Base-by-base conservation (phyloP, 805 yeast species). In the Candida golubevii region DNA sequence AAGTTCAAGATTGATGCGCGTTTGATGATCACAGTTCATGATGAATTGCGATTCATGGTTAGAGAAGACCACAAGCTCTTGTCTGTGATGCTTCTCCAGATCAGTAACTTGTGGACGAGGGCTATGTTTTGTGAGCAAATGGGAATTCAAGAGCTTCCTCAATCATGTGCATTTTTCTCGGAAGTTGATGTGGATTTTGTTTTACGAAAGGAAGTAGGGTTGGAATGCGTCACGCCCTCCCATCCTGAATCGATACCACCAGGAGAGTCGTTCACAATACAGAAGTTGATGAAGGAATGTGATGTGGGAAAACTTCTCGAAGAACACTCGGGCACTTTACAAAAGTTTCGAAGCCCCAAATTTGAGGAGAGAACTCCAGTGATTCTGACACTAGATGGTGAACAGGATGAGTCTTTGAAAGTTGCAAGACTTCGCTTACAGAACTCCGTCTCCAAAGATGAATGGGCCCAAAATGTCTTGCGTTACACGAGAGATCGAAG, bases 41-140 rank as follows among this genome's bases (percentile, higher is more conserved):
- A 93, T 63, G 99, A 93, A 62, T 78, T 93, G 44, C 71, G 99
- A 47, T 93, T 82, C 58, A 59, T 93, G 51, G 87, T 80, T 1
- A 78, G 80, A 42, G 83, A 84, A 26, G 79, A 81, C 47, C 93
- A 93, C 55, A 76, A 77, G 55, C 86, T 86, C 55, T 74, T 79
- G 50, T 85, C 84, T 6, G 95, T 96, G 0, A 70, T 89, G 68
- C 79, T 95, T 1, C 69, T 93, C 38, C 99, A 93, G 60, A 77
- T 95, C 15, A 79, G 93, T 41, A 95, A 95, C 61, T 58, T 91
- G 4, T 93, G 99, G 99, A 91, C 98, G 0, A 73, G 99, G 47
- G 95, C 95, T 0, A 84, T 93, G 80, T 93, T 93, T 56, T 86
- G 95, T 53, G 95, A 90, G 59, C 95, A 89, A 57, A 65, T 91